These are phyloP conservation scores for Mycosphaerella sp. DNA, from an alignment of 2,329 filamentous ascomycete genomes.

Conservation along the genomic window DNA sequence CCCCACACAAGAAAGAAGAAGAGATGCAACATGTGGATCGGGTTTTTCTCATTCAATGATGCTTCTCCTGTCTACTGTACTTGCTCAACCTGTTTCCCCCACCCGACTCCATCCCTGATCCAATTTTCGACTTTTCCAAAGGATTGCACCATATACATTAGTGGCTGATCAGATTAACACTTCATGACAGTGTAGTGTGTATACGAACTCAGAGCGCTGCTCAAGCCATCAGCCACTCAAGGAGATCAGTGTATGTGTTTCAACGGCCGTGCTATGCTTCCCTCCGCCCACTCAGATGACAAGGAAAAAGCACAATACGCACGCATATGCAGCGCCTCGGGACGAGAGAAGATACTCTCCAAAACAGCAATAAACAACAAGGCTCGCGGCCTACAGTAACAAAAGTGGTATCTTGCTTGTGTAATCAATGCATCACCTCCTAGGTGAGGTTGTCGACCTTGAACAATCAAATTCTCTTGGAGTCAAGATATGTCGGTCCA, in stretches of 20 bases:
- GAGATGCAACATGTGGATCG: not conserved
- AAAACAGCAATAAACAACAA: slow-evolving; percentile 4
- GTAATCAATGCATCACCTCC: not conserved
- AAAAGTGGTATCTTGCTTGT: slow-evolving; percentile 4
- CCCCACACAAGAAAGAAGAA: not conserved
- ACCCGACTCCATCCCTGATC: not conserved
- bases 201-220: not conserved
- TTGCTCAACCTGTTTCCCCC: not conserved
- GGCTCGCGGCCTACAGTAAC: not conserved
- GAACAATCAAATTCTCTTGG: no score
- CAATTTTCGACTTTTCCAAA: not conserved
- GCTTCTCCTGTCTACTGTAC: no score
- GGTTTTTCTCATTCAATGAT: not conserved
- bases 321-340: not conserved
- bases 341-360: not conserved
- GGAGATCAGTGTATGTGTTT: not conserved
- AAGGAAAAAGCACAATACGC: slow-evolving; percentile 1
- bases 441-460: not conserved
- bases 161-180: slow-evolving; percentile 12
- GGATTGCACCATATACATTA: slow-evolving; percentile 13
- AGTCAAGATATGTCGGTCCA: not conserved
- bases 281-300: not conserved
- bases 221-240: not conserved
- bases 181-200: not conserved
- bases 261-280: not conserved